Evolutionary conservation across 495 filamentous ascomycete genomes (phyloP).

Genomic region (Penicillium subrubescens): DNA sequence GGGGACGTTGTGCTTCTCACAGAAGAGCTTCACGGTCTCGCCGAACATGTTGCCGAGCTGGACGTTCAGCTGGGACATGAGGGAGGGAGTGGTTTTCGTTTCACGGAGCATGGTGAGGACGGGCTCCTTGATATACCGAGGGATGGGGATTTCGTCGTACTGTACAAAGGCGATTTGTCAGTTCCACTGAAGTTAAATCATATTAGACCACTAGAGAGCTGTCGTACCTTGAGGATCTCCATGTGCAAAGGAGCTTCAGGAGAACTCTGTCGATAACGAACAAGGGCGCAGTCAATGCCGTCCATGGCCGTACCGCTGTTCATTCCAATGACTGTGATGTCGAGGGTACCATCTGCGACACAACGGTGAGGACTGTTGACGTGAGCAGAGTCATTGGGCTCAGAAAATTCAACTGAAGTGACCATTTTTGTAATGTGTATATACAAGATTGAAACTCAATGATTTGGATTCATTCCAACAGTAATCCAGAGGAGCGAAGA

Average conservation of each 20-base stretch:
- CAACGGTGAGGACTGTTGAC: slow-evolving; percentile 10
- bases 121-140: slow-evolving; percentile 50
- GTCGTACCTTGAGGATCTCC: slow-evolving; percentile 32
- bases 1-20: slow-evolving; percentile 39
- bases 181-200: slow-evolving; percentile 6
- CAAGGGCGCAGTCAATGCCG: slow-evolving; percentile 49
- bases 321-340: slow-evolving; percentile 45
- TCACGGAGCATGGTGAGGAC: slow-evolving; percentile 51
- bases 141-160: slow-evolving; percentile 39
- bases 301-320: slow-evolving; percentile 46
- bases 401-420: slow-evolving; percentile 9
- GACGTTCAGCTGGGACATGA: slow-evolving; percentile 50
- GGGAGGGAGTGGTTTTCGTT: slow-evolving; percentile 47
- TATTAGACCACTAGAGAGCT: slow-evolving; percentile 43
- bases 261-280: slow-evolving; percentile 44
- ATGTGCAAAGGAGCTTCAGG: slow-evolving; percentile 47
- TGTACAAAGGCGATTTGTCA: slow-evolving; percentile 10
- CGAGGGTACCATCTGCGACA: slow-evolving; percentile 32
- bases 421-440: slow-evolving; percentile 9
- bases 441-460: slow-evolving; percentile 2
- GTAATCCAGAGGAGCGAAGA: slow-evolving; percentile 12
- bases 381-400: slow-evolving; percentile 14
- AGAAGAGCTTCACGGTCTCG: slow-evolving; percentile 43
- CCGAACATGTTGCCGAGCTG: slow-evolving; percentile 48
- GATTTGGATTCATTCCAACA: slow-evolving; percentile 2